Evolutionary conservation across 352 stramenopile genomes (phyloP).

Genomic region (Phytophthora aleatoria): DNA sequence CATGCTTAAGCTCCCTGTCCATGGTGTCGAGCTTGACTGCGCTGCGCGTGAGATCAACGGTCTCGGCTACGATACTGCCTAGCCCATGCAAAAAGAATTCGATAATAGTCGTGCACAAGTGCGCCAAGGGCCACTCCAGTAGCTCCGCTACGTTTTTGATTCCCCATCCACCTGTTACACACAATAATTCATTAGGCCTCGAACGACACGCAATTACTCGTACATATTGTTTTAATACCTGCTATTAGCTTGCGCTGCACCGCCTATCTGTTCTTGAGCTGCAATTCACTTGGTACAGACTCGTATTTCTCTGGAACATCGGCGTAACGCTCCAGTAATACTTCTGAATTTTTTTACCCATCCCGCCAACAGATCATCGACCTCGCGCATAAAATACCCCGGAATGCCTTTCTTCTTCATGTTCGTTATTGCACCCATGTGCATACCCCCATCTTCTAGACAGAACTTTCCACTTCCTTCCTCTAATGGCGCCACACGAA

Average conservation of each 20-base stretch:
- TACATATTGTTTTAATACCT: background rate
- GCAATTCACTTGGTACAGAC: background rate
- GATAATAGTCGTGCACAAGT: conserved; percentile 5
- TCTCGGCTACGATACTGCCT: background rate
- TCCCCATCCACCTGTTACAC: conserved; percentile 9
- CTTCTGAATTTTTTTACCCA: background rate
- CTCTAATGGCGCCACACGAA: background rate
- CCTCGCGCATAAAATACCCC: background rate
- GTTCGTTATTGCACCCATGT: background rate
- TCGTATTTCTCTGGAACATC: background rate
- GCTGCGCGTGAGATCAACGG: too few species aligned
- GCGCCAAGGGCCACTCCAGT: conserved; percentile 12
- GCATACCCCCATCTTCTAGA: too few species aligned
- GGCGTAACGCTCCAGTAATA: background rate
- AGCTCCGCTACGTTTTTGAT: conserved; percentile 12
- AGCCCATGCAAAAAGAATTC: conserved; percentile 5
- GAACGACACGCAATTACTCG: background rate
- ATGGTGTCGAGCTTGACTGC: background rate
- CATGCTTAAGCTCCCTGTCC: conserved; percentile 8
- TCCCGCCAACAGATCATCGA: background rate
- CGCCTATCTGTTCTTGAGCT: background rate
- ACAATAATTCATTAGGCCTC: background rate
- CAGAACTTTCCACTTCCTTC: background rate
- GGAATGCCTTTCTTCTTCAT: background rate
- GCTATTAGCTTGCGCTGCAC: background rate